Base-by-base conservation (phyloP, 176 grass and related monocot genomes). In the Secale cereale region DNA sequence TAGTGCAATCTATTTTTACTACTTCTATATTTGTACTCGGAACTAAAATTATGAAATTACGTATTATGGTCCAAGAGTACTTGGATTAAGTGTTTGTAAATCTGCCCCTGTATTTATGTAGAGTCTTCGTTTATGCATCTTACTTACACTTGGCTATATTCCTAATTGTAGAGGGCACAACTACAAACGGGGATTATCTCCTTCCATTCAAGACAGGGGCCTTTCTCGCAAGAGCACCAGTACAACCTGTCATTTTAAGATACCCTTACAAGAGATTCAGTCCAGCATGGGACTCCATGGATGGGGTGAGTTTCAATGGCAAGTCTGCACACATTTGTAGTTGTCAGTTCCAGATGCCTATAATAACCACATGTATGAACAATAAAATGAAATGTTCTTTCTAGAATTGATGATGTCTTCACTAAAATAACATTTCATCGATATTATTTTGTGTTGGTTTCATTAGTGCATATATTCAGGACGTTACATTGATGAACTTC, bases 201-300 rank as follows among this genome's bases (percentile, higher is more conserved):
- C 97, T 99, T 89, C 97, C 97, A 64, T 95, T 99, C 80, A 96
- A 94, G 70, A 90, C 91, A 0, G 97, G 97, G 31, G 93, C 93
- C 85, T 99, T 99, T 86, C 82, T 99, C 63, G 97, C 97, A 64
- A 91, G 86, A 77, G 90, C 60, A 30, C 97, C 93, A 70, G 91
- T 96, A 4, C 67, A 91, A 62, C 93, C 93, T 76, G 84, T 96
- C 72, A 92, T 98, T 82, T 87, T 98, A 76, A 95, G 89, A 90
- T 98, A 98, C 76, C 93, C 91, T 39, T 98, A 95, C 86, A 87
- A 41, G 33, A 94, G 87, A 82, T 98, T 98, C 83, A 94, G 91
- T 90, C 96, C 96, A 83, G 91, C 96, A 65, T 98, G 96, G 96
- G 96, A 98, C 31, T 92, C 93, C 78, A 98, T 95, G 61, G 70